Base-by-base conservation (phyloP, 73 alveolate genomes). In the Stentor roeselii region DNA sequence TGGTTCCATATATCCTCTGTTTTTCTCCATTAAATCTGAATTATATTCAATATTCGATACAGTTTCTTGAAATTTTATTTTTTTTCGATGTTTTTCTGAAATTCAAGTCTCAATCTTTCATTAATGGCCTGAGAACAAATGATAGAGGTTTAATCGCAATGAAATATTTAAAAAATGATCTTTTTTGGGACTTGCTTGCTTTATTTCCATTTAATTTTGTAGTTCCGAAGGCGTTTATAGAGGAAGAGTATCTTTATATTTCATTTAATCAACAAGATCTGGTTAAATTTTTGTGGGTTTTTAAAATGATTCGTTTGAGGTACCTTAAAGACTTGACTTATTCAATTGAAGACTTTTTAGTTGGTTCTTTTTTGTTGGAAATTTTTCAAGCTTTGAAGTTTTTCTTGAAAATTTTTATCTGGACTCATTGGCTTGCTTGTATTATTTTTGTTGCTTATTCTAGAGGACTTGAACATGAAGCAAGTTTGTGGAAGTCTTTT, bases 401-500 rank as follows among this genome's bases (percentile, higher is more conserved):
- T 34, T 36, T 36, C 41, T 34, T 40, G 75, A 35, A 42, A n/a
- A 21, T 39, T 21, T 42, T 50, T 36, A 3, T 36, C 11, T 32
- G 38, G 2, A 21, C 82, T 0, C 41, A 36, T 14, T 36, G 83
- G 31, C 21, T 30, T 3, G 6, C 32, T 0, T 78, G 82, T 37
- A 36, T 36, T 6, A 58, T 31, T 21, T 21, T 21, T 58, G 27
- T 58, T 58, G 32, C 15, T 15, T 36, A 21, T 39, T 42, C 34
- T 42, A 39, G 15, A n/a, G 75, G 82, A 14, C 80, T 78, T 2
- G 39, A n/a, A 36, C 42, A 1, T 36, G n/a, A 34, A 35, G 86
- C 34, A 14, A 37, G 58, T 34, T n/a, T 30, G 77, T 35, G 21
- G 11, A 27, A 83, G 60, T 93, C 97, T 3, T 95, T 86, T 78